These are phyloP conservation scores for Populus tomentosa DNA, from an alignment of 441 rosid genomes.

Conservation along the genomic window DNA sequence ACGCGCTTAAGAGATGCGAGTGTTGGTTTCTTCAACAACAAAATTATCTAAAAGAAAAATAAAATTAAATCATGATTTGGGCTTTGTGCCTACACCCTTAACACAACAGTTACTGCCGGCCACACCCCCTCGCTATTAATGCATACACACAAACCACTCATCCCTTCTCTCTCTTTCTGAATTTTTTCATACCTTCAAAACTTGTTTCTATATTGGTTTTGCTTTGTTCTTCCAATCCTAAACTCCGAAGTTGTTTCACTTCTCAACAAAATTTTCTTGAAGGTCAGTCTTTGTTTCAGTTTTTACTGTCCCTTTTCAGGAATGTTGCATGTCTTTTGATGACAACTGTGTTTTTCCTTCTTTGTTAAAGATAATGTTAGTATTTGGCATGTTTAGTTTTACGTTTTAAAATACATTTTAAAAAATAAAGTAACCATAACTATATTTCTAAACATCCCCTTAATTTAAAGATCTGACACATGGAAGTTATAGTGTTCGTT, in stretches of 20 bases:
- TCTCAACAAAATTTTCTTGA: background rate
- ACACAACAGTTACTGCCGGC: constrained; percentile 10
- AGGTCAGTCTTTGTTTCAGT: constrained; percentile 2
- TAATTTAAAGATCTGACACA: background rate
- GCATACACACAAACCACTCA: constrained; percentile 7
- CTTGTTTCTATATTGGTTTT: background rate
- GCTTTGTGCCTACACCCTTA: background rate
- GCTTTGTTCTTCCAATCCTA: background rate
- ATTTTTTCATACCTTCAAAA: background rate
- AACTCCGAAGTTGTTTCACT: background rate
- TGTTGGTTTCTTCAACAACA: background rate
- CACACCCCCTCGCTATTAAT: constrained; percentile 21
- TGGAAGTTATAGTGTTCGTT: background rate
- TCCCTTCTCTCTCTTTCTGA: background rate
- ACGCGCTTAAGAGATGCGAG: background rate
- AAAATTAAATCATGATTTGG: background rate
- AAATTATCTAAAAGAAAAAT: background rate
- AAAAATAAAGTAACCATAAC: too few relatives aligned
- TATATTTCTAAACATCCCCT: too few relatives aligned
- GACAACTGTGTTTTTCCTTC: background rate
- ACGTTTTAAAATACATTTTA: too few relatives aligned
- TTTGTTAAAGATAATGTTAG: background rate
- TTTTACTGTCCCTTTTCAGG: background rate
- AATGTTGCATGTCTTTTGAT: background rate
- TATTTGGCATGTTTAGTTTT: too few relatives aligned